Evolutionary conservation across 306 rosid genomes (phyloP).

Genomic region (Dryas drummondii): DNA sequence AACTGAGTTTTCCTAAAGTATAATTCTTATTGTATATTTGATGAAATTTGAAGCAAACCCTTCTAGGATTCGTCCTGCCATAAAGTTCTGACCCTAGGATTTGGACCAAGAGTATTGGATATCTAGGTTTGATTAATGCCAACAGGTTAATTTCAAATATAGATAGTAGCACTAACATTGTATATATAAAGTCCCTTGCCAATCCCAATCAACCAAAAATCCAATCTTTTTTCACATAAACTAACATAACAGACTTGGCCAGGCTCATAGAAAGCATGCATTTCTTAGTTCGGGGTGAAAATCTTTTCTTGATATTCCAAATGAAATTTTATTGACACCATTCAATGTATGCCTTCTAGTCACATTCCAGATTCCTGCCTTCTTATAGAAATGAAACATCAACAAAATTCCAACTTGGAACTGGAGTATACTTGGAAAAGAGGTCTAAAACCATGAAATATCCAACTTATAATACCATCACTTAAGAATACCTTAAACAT

Average conservation of each 20-base stretch:
- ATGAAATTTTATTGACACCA: neutral
- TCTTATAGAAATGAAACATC: neutral
- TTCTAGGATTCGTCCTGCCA: neutral
- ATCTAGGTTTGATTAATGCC: neutral
- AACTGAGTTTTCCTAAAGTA: neutral
- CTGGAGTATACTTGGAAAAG: neutral
- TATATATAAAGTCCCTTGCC: neutral
- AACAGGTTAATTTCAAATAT: neutral
- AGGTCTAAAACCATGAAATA: neutral
- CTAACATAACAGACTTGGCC: neutral
- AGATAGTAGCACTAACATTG: neutral
- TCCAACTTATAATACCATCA: slow-evolving; percentile 9
- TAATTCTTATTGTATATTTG: neutral
- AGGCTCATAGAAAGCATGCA: neutral
- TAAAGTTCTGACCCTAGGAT: neutral
- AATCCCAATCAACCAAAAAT: neutral
- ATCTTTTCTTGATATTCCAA: neutral
- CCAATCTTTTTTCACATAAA: neutral
- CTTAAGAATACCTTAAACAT: slow-evolving; percentile 75
- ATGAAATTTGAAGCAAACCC: neutral
- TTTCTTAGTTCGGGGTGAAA: neutral
- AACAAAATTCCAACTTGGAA: slow-evolving; percentile 1
- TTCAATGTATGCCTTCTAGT: neutral
- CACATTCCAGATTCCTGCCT: neutral
- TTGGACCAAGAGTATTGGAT: neutral